Evolutionary conservation across 169 alveolate genomes (phyloP), one percentile per base, ranked within the genome.

Genomic region (Eimeria maxima): DNA sequence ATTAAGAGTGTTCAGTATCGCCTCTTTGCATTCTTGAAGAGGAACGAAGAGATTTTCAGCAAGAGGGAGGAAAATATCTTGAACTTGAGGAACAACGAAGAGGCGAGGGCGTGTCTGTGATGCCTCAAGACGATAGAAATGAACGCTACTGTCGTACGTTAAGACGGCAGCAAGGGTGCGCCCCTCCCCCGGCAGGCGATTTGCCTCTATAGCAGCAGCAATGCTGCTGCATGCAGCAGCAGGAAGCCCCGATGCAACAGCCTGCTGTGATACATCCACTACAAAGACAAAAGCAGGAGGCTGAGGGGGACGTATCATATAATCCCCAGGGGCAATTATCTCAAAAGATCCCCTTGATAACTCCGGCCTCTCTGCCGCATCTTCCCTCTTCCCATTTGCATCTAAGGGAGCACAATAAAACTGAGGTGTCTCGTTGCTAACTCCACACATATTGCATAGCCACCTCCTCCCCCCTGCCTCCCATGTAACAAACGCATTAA

Each of bases 391-490:
- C 27, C 99, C 99, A 44, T 97, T 94, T 71, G 97, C 97, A 71
- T 95, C 97, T 47, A 97, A 89, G 3, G 67, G 57, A 13, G 93
- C 67, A 73, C 78, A 33, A 83, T 94, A 96, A 45, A 67, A 73
- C 78, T 83, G 95, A 63, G 96, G 99, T 50, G 99, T 98, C 92
- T 98, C 99, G 96, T 99, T 99, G 47, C 98, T 97, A 87, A 96
- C 97, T 45, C 99, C 99, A 90, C 99, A 99, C 96, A 99, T 84
- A 97, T 99, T 99, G 97, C 99, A 99, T 65, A 97, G 95, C 99
- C 99, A 99, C 86, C 98, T 98, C 63, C 99, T 97, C n/a, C 99
- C 99, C 38, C 98, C 98, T 50, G 98, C 98, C 84, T 98, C 99
- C 98, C 99, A 99, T 96, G 97, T 96, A 38, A 99, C 99, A 97